Evolutionary conservation across 2,329 filamentous ascomycete genomes (phyloP).

Genomic region (Aspergillus felis): DNA sequence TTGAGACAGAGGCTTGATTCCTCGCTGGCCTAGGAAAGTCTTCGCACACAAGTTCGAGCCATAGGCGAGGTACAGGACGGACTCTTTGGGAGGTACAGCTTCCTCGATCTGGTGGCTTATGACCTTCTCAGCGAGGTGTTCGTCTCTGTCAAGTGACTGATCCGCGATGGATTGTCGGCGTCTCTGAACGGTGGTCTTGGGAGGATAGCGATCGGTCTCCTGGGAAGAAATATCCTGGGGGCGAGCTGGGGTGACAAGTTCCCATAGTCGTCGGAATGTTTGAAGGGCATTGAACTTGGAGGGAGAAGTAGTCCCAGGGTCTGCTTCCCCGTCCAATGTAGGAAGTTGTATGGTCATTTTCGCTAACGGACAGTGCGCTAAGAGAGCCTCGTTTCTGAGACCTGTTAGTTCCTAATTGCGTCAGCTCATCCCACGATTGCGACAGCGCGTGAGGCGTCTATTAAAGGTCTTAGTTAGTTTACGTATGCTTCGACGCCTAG

Average conservation of each 20-base stretch:
- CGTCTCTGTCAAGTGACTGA: slow-evolving; percentile 22
- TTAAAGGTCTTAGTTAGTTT: neutral
- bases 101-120: neutral
- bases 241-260: slow-evolving; percentile 1
- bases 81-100: slow-evolving; percentile 31
- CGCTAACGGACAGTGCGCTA: neutral
- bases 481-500: neutral
- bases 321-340: neutral
- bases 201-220: slow-evolving; percentile 4
- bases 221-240: neutral
- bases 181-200: slow-evolving; percentile 17
- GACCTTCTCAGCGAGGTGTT: slow-evolving; percentile 19
- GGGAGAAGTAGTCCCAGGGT: neutral
- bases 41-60: slow-evolving; percentile 81
- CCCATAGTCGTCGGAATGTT: slow-evolving; percentile 10
- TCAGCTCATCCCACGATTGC: neutral
- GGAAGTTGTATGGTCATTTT: neutral
- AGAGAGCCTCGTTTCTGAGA: neutral
- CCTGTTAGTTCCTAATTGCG: neutral
- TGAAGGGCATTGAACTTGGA: neutral
- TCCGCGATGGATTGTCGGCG: slow-evolving; percentile 20
- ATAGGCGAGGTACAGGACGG: slow-evolving; percentile 79
- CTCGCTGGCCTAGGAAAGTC: slow-evolving; percentile 73
- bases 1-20: slow-evolving; percentile 75
- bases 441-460: neutral